Conservation (phyloP, 805 yeast genomes). For the Wickerhamomyces subpelliculosus region DNA sequence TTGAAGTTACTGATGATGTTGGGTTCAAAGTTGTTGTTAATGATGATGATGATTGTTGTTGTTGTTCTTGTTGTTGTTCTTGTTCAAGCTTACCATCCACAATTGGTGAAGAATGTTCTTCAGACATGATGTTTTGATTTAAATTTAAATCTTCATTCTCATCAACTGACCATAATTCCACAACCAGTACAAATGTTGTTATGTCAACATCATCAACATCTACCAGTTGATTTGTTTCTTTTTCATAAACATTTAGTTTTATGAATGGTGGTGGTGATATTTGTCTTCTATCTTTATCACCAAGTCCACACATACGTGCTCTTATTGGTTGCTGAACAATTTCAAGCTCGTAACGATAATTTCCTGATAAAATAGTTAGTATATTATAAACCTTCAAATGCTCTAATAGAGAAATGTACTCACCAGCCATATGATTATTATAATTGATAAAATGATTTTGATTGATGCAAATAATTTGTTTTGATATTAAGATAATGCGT, state of each 20-base stretch:
- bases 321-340: slow-evolving; percentile 37
- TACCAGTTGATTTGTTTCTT: slow-evolving; percentile 18
- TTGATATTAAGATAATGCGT: neutral
- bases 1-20: too few relatives aligned
- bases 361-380: neutral
- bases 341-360: slow-evolving; percentile 17
- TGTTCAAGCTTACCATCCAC: neutral
- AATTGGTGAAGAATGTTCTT: neutral
- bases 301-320: slow-evolving; percentile 41
- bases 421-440: neutral
- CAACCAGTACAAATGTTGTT: slow-evolving; percentile 28
- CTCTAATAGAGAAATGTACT: too few relatives aligned
- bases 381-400: neutral
- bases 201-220: slow-evolving; percentile 25
- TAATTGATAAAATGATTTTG: too few relatives aligned
- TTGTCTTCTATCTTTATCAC: slow-evolving; percentile 31
- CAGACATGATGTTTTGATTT: slow-evolving; percentile 11
- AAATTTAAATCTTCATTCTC: slow-evolving; percentile 16
- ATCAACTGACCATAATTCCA: slow-evolving; percentile 34
- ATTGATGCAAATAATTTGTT: neutral
- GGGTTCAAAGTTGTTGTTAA: too few relatives aligned
- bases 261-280: slow-evolving; percentile 28
- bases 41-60: neutral
- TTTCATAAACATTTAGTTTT: slow-evolving; percentile 14
- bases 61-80: too few relatives aligned